Base-by-base conservation (phyloP, 208 protist species). In the Crithidia sp. region DNA sequence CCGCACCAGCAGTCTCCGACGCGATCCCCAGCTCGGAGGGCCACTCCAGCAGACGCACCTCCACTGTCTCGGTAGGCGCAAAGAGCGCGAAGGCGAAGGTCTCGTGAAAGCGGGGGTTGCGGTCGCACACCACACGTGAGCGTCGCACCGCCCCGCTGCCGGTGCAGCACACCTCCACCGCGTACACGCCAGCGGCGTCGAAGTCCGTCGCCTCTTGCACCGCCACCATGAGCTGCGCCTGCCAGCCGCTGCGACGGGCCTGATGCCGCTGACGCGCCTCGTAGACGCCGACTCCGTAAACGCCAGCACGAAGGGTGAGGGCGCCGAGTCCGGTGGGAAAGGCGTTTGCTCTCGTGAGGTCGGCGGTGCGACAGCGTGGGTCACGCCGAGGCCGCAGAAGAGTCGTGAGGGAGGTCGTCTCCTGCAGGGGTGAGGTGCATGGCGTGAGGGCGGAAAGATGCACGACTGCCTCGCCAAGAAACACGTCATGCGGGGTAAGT, bases 191-290 rank as follows among this genome's bases (percentile, higher is more conserved):
- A 44, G 8, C 53, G 6, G 19, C 39, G 17, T 56, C 56, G 44
- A 71, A 63, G 55, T 63, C 67, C 17, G 67, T 54, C 36, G 67
- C 19, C 37, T 73, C 67, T 19, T 45, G 36, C 19, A 73, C 16
- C 19, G 41, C 37, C 5, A 73, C 16, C 43, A 50, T 58, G 5
- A 64, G 44, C n/a, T 43, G 17, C 8, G 45, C 59, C 14, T 37
- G 6, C 40, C 47, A 28, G 14, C 67, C 67, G n/a, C 39, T 55
- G 57, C 40, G 57, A 43, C 44, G 55, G 2, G 41, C 47, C 0
- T 43, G 67, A 41, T 49, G 67, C 6, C 67, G 57, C 56, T 63
- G 40, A 3, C 58, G 67, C 2, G 67, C 67, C 16, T 63, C 43
- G 67, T 55, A 73, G 45, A 39, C 53, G 45, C 37, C 14, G 28